phyloP scores from a whole-genome alignment of 108 stramenopile species.

The Bacterosira constricta region DNA sequence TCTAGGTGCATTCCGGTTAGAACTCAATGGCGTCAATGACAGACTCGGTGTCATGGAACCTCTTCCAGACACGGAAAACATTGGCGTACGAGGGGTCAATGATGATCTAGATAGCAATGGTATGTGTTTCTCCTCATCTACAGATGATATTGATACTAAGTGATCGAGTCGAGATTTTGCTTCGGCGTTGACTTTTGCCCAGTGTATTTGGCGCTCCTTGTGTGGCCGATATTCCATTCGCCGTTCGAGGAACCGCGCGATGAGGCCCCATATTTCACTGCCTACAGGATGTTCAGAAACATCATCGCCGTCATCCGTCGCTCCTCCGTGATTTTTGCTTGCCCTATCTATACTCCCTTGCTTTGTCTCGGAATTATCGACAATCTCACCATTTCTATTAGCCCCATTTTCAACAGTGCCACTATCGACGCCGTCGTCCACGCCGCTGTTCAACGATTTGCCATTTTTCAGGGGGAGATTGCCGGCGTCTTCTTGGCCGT shows the following conservation, averaged over 20 bases:
- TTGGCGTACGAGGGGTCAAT: slow-evolving; percentile 21
- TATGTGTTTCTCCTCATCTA: background rate
- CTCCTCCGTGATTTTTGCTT: too few relatives aligned
- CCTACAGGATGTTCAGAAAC: slow-evolving; percentile 9
- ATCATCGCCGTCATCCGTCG: background rate
- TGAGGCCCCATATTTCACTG: slow-evolving; percentile 18
- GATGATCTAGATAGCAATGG: slow-evolving; percentile 5
- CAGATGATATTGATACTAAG: slow-evolving; percentile 10
- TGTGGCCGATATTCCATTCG: slow-evolving; percentile 28
- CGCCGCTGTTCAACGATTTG: background rate
- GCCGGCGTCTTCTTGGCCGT: background rate
- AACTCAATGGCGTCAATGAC: slow-evolving; percentile 29
- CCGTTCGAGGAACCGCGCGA: slow-evolving; percentile 15
- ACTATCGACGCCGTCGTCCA: background rate
- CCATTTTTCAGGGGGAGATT: background rate
- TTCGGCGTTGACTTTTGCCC: slow-evolving; percentile 21
- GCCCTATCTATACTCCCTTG: background rate
- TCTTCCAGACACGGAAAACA: slow-evolving; percentile 5
- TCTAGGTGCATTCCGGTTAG: background rate
- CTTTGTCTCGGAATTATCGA: background rate
- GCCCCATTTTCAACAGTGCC: background rate
- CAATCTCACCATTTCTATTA: background rate
- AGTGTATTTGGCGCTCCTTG: slow-evolving; percentile 23
- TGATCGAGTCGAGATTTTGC: slow-evolving; percentile 15
- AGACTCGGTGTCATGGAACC: slow-evolving; percentile 7